Conservation (phyloP, 2,329 filamentous ascomycete species). For the Epichloe gansuensis region DNA sequence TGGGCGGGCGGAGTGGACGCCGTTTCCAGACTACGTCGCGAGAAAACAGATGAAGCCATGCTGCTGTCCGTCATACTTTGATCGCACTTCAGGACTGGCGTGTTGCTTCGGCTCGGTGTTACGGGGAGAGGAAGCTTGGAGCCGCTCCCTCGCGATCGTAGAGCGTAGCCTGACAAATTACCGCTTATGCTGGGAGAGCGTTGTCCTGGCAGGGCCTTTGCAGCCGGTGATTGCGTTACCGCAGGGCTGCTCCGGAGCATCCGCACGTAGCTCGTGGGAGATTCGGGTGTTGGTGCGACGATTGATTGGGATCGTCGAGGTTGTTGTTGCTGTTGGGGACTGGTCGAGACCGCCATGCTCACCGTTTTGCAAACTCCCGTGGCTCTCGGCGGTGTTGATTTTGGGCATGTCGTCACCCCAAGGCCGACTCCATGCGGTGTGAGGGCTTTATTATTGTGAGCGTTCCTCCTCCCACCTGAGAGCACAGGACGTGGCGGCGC, state of each 20-base stretch:
- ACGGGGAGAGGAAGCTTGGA: slow-evolving; percentile 27
- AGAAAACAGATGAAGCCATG: slow-evolving; percentile 29
- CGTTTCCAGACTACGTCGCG: slow-evolving; percentile 22
- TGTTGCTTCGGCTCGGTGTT: slow-evolving; percentile 24
- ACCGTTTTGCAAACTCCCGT: background rate
- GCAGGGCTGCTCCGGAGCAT: background rate
- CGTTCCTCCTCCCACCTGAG: background rate
- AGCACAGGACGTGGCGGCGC: slow-evolving; percentile 1
- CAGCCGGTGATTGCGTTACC: background rate
- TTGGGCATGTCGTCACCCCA: background rate
- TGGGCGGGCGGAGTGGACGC: slow-evolving; percentile 18
- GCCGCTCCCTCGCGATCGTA: slow-evolving; percentile 24
- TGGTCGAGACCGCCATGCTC: background rate
- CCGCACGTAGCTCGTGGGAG: background rate
- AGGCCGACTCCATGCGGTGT: background rate
- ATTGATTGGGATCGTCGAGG: background rate
- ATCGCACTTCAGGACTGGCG: slow-evolving; percentile 22
- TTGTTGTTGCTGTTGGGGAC: background rate
- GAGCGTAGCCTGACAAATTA: slow-evolving; percentile 14
- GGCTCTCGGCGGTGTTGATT: slow-evolving; percentile 2
- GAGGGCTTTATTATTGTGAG: background rate
- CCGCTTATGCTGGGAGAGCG: slow-evolving; percentile 15
- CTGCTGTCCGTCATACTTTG: slow-evolving; percentile 30
- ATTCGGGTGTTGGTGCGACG: background rate
- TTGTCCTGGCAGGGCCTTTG: slow-evolving; percentile 2